Evolutionary conservation across 345 rosid species (phyloP).

Genomic region (Passiflora organensis): DNA sequence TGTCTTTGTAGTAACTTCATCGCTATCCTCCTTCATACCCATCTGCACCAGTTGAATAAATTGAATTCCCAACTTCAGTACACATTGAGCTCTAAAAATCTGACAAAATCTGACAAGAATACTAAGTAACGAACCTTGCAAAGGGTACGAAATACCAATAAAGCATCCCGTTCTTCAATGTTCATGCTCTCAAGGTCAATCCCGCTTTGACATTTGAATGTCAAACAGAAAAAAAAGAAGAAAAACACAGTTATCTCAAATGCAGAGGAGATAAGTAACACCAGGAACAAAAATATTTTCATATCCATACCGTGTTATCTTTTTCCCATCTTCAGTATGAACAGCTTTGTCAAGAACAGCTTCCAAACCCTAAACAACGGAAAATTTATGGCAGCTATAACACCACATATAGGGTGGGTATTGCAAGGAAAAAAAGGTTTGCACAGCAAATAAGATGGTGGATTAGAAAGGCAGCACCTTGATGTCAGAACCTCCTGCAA

Average conservation of each 20-base stretch:
- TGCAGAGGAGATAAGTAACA: slow-evolving; percentile 2
- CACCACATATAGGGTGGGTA: too few species aligned
- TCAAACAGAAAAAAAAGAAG: slow-evolving; percentile 7
- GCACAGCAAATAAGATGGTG: not conserved
- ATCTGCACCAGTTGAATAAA: slow-evolving; percentile 44
- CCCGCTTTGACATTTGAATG: slow-evolving; percentile 43
- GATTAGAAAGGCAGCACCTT: slow-evolving; percentile 47
- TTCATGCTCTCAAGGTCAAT: slow-evolving; percentile 94
- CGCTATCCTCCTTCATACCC: slow-evolving; percentile 98
- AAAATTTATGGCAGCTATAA: too few species aligned
- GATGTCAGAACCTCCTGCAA: slow-evolving; percentile 97
- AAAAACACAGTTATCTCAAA: not conserved
- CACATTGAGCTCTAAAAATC: slow-evolving; percentile 21
- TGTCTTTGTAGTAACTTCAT: slow-evolving; percentile 89
- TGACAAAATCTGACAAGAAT: slow-evolving; percentile 13
- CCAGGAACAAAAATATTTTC: slow-evolving; percentile 5
- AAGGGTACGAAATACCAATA: slow-evolving; percentile 89
- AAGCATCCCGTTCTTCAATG: slow-evolving; percentile 90
- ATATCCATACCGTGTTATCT: slow-evolving; percentile 63
- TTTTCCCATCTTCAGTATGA: slow-evolving; percentile 93
- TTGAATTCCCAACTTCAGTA: slow-evolving; percentile 8
- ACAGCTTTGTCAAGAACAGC: slow-evolving; percentile 97
- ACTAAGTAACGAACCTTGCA: slow-evolving; percentile 70
- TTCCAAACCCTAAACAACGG: slow-evolving; percentile 98
- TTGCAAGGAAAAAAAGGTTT: too few species aligned